phyloP scores from a whole-genome alignment of 2,329 filamentous ascomycete species.

The Eurotiales sp. region DNA sequence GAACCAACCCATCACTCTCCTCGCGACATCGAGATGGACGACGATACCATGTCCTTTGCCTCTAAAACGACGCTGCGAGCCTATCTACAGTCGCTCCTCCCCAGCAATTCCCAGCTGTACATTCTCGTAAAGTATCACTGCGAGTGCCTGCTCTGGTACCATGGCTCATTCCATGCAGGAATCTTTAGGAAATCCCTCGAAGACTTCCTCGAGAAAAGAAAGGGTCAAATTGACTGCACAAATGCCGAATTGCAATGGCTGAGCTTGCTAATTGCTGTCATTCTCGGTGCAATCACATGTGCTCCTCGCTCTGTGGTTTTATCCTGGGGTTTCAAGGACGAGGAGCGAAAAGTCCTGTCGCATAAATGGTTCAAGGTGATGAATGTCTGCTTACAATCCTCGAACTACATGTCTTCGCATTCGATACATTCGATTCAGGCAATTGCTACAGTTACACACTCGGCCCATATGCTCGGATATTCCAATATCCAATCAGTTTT shows the following conservation, averaged over 20 bases:
- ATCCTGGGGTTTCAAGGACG: slow-evolving; percentile 9
- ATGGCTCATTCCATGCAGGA: slow-evolving; percentile 10
- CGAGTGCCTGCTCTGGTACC: slow-evolving; percentile 13
- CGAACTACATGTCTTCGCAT: slow-evolving; percentile 10
- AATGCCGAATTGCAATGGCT: slow-evolving; percentile 8
- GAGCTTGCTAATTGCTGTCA: slow-evolving; percentile 7
- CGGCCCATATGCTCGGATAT: too few species aligned
- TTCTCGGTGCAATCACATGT: slow-evolving; percentile 5
- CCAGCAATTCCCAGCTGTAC: background rate
- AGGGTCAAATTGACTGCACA: background rate
- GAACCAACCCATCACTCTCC: slow-evolving; percentile 1
- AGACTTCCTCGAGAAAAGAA: background rate
- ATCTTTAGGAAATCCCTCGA: slow-evolving; percentile 2
- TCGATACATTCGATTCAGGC: background rate
- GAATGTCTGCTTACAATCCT: slow-evolving; percentile 6
- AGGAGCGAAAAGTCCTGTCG: slow-evolving; percentile 7
- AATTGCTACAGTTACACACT: too few species aligned
- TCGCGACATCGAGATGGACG: background rate
- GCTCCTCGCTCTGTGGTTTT: slow-evolving; percentile 9
- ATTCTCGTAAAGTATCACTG: slow-evolving; percentile 11
- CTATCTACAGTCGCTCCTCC: slow-evolving; percentile 10
- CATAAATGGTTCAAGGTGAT: slow-evolving; percentile 11
- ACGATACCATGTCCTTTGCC: slow-evolving; percentile 1
- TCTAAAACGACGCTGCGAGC: background rate
- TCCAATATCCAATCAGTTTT: too few species aligned